These are phyloP conservation scores for Blastocystis sp. DNA, from an alignment of 352 stramenopile genomes.

Conservation along the genomic window DNA sequence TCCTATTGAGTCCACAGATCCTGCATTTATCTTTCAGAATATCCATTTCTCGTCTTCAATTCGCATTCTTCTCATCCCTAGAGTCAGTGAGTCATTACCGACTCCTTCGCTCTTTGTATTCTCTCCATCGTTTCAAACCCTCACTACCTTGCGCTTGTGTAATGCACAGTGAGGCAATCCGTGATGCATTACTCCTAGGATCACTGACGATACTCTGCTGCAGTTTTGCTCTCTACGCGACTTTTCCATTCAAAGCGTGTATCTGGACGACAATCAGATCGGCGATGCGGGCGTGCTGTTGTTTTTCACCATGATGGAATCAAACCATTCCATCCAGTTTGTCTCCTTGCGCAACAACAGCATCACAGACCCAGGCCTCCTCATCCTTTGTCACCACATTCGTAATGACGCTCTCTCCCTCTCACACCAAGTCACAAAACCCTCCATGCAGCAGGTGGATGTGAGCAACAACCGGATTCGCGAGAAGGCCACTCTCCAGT, in stretches of 20 bases:
- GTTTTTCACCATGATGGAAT: constrained; percentile 23
- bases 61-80: no score
- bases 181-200: not conserved
- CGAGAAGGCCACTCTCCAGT: not conserved
- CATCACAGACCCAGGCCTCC: constrained; percentile 38
- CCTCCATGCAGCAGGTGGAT: constrained; percentile 11
- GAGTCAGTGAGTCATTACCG: no score
- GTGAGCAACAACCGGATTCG: constrained; percentile 28
- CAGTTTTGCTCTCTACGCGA: not conserved
- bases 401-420: not conserved
- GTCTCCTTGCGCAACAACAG: constrained; percentile 55
- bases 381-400: not conserved
- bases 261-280: constrained; percentile 56
- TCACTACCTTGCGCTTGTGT: constrained; percentile 30
- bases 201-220: constrained; percentile 1
- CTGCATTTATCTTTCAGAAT: no score
- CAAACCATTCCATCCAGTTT: not conserved
- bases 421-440: not conserved
- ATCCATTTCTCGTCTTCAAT: no score
- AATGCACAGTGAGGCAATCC: constrained; percentile 21
- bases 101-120: no score
- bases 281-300: constrained; percentile 16
- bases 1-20: no score
- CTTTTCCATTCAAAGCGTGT: constrained; percentile 1
- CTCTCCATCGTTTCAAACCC: not conserved